Base-by-base conservation (phyloP, 208 protist genomes). In the Naegleria lovaniensis region DNA sequence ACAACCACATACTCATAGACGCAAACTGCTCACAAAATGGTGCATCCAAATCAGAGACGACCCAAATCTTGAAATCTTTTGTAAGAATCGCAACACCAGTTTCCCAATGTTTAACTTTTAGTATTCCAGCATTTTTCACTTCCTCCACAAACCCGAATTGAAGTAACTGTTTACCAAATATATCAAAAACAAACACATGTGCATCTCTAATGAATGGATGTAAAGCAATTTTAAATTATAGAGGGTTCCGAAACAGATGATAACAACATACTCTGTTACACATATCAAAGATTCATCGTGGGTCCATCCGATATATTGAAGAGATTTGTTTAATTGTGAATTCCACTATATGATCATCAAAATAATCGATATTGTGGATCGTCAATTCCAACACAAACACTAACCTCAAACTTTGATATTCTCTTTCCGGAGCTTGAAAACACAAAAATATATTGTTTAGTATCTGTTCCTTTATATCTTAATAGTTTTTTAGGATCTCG, bases 351-450 rank as follows among this genome's bases (percentile, higher is more conserved):
- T 48, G 43, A 48, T 33, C 22, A 67, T 67, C 3, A 67, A 67
- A 67, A 29, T 67, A 4, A 67, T 67, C 55, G n/a, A 16, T 36
- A 5, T 79, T 5, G n/a, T n/a, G n/a, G 19, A 22, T 5, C 11
- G 15, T 38, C 16, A 84, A 84, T 0, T 84, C 38, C 16, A 84
- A 33, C 5, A 38, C 9, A 41, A 41, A 38, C 5, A 40, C 38
- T 0, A 38, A 84, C 76, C 76, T 85, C 85, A 88, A 88, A 88
- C 55, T 58, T 88, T 51, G 85, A 88, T 11, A 88, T 48, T 88
- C 19, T 40, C 22, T 58, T 58, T 58, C 85, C 85, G 13, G 85
- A 48, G 22, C 85, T 40, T 33, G 85, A 19, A 88, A 40, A 88
- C 6, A 88, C 33, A 58, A 7, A 58, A 59, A 88, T 36, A 39